Percentiles rank a stretch among this genome's conserved stretches.
phyloP scores from a whole-genome alignment of 352 stramenopile species.

The Thraustotheca clavata region DNA sequence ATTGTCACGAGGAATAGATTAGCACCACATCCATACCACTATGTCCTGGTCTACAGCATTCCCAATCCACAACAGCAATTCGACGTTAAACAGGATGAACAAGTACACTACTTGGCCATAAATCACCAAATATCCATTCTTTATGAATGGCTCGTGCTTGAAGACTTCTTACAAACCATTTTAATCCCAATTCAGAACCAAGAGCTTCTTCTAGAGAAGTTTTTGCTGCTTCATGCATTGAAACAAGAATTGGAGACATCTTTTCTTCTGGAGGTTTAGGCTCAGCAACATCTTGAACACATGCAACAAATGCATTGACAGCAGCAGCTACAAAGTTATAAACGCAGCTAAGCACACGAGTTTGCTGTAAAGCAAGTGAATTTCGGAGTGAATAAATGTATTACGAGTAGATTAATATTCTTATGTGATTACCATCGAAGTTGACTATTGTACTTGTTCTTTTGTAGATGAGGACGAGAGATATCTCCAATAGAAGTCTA shows the following conservation, averaged over 20 bases:
- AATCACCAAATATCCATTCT: conserved; percentile 5
- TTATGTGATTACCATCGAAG: too few species aligned
- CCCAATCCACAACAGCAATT: conserved; percentile 8
- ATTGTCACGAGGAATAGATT: conserved; percentile 5
- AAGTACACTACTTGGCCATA: conserved; percentile 10
- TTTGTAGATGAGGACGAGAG: too few species aligned
- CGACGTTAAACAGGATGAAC: background rate
- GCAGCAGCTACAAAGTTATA: background rate
- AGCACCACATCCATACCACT: background rate
- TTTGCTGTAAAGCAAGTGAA: too few species aligned
- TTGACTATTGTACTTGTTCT: too few species aligned
- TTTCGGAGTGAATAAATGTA: too few species aligned
- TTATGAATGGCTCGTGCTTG: background rate
- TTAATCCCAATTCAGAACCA: background rate
- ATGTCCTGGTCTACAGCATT: background rate
- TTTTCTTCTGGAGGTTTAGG: background rate
- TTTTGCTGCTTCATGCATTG: background rate
- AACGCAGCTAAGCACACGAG: too few species aligned
- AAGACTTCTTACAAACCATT: background rate
- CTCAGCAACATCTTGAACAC: background rate
- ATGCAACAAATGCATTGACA: background rate
- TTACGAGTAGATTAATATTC: too few species aligned
- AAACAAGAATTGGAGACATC: background rate
- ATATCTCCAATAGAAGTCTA: too few species aligned
- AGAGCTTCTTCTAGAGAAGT: background rate